A percentile compares a stretch with the other conserved stretches of the same genome.
Evolutionary conservation across 1,284 basidiomycete species (phyloP).

Genomic region (Pseudozyma sp.): DNA sequence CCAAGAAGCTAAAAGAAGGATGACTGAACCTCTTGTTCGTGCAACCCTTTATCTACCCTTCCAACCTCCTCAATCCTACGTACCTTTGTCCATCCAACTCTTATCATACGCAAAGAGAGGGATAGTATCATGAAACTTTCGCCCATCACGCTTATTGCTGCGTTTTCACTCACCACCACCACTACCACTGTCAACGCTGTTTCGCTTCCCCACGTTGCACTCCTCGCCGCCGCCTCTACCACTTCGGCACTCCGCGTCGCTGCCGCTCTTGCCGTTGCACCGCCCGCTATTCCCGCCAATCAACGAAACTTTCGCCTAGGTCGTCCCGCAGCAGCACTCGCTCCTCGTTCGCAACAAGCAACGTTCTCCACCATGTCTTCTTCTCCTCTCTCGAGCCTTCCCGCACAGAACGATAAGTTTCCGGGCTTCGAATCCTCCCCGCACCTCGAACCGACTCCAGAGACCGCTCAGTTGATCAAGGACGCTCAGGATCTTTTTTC

Average conservation of each 20-base stretch:
- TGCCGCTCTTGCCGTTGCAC: not conserved
- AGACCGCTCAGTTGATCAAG: conserved; percentile 16
- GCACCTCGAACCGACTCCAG: not conserved
- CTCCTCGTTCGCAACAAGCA: not conserved
- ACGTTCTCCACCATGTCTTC: conserved; percentile 25
- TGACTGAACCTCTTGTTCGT: conserved; percentile 3
- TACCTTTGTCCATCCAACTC: not conserved
- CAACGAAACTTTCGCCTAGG: conserved; percentile 24
- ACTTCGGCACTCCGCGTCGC: not conserved
- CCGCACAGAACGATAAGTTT: conserved; percentile 3
- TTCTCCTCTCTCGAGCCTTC: not conserved
- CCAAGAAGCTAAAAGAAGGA: not conserved
- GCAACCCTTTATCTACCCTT: conserved; percentile 4
- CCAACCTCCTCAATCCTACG: not conserved
- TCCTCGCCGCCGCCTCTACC: not conserved
- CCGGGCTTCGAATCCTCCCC: conserved; percentile 12
- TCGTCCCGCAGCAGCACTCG: conserved; percentile 8
- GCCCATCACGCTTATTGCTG: not conserved
- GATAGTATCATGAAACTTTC: conserved; percentile 10
- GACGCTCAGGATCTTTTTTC: conserved; percentile 72
- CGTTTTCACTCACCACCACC: not conserved
- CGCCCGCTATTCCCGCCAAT: not conserved
- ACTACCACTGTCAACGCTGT: not conserved
- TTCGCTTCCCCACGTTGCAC: not conserved
- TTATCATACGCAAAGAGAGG: not conserved